Percentiles rank a stretch among this genome's conserved stretches.
phyloP scores from a whole-genome alignment of 108 stramenopile genomes.

The Stephanodiscus minutulus region DNA sequence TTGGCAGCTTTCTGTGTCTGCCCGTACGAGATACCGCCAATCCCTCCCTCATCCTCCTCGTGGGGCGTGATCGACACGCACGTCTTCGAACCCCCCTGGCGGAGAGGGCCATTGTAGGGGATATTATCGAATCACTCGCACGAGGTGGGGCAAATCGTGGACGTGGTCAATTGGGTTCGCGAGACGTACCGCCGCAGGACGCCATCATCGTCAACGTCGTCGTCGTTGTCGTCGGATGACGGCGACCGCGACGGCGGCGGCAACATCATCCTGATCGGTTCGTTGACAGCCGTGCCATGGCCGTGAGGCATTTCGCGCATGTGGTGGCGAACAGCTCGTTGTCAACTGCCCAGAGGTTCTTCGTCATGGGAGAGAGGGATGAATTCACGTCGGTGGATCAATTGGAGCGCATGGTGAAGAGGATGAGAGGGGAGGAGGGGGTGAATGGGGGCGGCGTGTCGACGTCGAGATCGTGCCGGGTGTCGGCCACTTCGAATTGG shows the following conservation, averaged over 20 bases:
- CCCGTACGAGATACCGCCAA: too few species aligned
- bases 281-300: slow-evolving; percentile 35
- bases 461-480: slow-evolving; percentile 25
- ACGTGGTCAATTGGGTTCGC: slow-evolving; percentile 27
- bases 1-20: too few species aligned
- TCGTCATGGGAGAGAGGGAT: slow-evolving; percentile 47
- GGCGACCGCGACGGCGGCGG: not conserved
- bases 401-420: slow-evolving; percentile 21
- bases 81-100: slow-evolving; percentile 22
- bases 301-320: too few species aligned
- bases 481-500: slow-evolving; percentile 44
- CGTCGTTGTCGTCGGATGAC: too few species aligned
- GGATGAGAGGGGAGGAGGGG: too few species aligned
- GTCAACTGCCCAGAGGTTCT: slow-evolving; percentile 10
- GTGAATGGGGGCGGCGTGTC: slow-evolving; percentile 4
- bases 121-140: slow-evolving; percentile 19
- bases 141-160: slow-evolving; percentile 33
- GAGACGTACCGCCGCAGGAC: too few species aligned
- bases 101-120: slow-evolving; percentile 26
- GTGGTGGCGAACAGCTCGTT: slow-evolving; percentile 16
- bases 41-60: too few species aligned
- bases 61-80: too few species aligned
- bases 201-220: too few species aligned
- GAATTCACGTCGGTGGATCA: slow-evolving; percentile 34
- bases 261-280: slow-evolving; percentile 26